These are phyloP conservation scores for Xylaria cubensis DNA, from an alignment of 495 filamentous ascomycete species.

Conservation along the genomic window DNA sequence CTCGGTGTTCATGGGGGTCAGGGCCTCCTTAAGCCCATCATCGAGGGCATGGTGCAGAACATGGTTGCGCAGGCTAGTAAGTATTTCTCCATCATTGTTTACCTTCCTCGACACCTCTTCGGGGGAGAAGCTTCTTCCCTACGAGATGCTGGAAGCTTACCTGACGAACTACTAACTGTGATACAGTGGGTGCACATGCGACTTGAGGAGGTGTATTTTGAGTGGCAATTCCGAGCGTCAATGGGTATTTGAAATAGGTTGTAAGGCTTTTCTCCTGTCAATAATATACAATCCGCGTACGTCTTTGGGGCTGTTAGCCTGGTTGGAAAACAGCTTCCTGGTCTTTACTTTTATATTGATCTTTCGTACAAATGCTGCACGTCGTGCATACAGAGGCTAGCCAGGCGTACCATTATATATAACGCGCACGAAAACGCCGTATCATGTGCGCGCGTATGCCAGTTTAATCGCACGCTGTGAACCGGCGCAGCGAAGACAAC, in stretches of 20 bases:
- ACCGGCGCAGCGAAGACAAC: neutral
- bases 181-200: constrained; percentile 23
- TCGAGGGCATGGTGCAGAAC: constrained; percentile 84
- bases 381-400: neutral
- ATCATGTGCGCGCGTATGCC: neutral
- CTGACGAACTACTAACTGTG: constrained; percentile 16
- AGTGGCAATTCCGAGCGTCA: neutral
- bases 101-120: neutral
- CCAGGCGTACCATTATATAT: neutral
- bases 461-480: neutral
- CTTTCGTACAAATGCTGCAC: neutral
- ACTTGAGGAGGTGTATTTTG: neutral
- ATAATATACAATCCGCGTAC: neutral
- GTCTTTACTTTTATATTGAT: neutral
- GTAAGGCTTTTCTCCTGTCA: neutral
- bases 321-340: neutral
- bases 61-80: constrained; percentile 72
- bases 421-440: neutral
- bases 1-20: constrained; percentile 59
- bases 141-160: neutral
- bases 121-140: neutral
- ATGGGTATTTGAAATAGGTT: neutral
- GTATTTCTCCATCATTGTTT: neutral
- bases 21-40: constrained; percentile 60
- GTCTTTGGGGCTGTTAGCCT: neutral